Base-by-base conservation (phyloP, 805 yeast genomes). In the Wickerhamomyces bisporus region DNA sequence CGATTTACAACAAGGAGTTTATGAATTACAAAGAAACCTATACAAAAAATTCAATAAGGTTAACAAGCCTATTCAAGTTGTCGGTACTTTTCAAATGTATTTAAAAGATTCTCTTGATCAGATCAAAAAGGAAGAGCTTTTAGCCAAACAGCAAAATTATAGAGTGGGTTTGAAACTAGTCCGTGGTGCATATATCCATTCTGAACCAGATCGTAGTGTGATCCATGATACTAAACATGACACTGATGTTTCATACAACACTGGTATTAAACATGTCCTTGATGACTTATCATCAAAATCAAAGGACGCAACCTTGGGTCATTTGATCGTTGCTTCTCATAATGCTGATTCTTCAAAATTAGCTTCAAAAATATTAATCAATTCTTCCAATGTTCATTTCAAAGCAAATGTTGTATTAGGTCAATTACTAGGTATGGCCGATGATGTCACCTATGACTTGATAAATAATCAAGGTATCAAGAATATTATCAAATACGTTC, bases 401-500 rank as follows among this genome's bases (percentile, higher is more conserved):
- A 66, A 64, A 43, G 65, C 78, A 32, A 84, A 85, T 49, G 83
- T 89, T 19, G 87, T 85, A 7, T 70, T 88, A 50, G 98, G 91
- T 30, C 97, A 91, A 66, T 74, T 89, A 47, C 68, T 91, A 57
- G 98, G 98, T 26, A 91, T 89, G 97, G 94, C 95, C 36, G 98
- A 89, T 61, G 81, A 83, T 53, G 75, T 86, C 43, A 86, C 96
- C 19, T 72, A 73, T 58, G 86, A 84, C 49, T 71, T 89, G 53
- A 76, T 86, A 40, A 64, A 70, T 29, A 69, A 78, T 33, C 76
- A 83, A 48, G 70, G 75, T 32, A 84, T 76, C 32, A 77, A 72
- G 44, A 86, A 86, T 54, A 81, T 89, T 38, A 81, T 91, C 64
- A 91, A 91, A 65, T 89, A 91, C 58, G 96, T 89, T 45, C 95